Percentiles rank a stretch among this genome's conserved stretches.
Evolutionary conservation across 1,284 basidiomycete genomes (phyloP).

Genomic region (Ceratobasidium sp.): DNA sequence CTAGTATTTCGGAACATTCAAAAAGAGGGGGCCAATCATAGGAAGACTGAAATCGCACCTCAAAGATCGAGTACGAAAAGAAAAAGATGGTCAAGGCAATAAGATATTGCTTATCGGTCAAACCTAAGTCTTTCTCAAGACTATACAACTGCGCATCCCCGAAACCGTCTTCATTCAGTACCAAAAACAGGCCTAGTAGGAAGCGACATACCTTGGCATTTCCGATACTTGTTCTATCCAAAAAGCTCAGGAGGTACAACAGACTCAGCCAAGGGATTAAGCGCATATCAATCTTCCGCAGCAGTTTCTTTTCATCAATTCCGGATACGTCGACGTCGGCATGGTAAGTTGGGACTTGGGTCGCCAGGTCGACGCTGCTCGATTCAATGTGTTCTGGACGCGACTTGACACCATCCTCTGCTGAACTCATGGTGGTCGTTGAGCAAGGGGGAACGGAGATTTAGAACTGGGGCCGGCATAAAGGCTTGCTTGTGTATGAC

Average conservation of each 20-base stretch:
- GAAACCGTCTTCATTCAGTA: constrained; percentile 53
- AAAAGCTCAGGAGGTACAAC: constrained; percentile 59
- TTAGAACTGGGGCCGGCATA: neutral
- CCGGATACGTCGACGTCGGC: constrained; percentile 35
- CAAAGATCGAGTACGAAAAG: constrained; percentile 48
- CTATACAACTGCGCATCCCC: constrained; percentile 54
- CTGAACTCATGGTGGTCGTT: constrained; percentile 17
- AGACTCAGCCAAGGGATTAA: constrained; percentile 54
- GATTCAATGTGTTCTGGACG: constrained; percentile 17
- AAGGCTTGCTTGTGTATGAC: constrained; percentile 7
- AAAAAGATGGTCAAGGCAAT: constrained; percentile 50
- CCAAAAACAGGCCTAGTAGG: neutral
- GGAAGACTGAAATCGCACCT: constrained; percentile 1
- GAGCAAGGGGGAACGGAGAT: neutral
- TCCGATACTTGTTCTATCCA: constrained; percentile 57
- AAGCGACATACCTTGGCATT: constrained; percentile 49
- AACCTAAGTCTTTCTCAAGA: constrained; percentile 53
- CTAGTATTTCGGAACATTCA: neutral
- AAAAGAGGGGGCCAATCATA: constrained; percentile 48
- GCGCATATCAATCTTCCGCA: constrained; percentile 53
- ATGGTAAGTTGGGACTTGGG: constrained; percentile 25
- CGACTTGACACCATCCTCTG: constrained; percentile 10
- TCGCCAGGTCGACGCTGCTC: neutral
- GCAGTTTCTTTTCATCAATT: constrained; percentile 53
- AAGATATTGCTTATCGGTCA: constrained; percentile 51